Base-by-base conservation (phyloP, 495 filamentous ascomycete genomes). In the Talaromyces ruber region DNA sequence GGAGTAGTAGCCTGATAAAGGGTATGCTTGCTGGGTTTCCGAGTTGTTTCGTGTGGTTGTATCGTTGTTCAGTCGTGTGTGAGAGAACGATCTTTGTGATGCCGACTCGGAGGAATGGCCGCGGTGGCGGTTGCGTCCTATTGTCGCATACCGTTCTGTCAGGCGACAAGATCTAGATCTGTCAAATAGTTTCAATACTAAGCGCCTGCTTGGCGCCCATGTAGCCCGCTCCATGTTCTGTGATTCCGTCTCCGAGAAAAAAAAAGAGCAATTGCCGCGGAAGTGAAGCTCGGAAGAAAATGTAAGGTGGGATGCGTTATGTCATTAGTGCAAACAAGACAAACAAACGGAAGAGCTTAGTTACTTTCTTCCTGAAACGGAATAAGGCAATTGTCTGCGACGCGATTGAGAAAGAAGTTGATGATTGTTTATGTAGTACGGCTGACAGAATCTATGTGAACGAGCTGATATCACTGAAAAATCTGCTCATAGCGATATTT, bases 1-100 rank as follows among this genome's bases (percentile, higher is more conserved):
- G 52, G 68, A 63, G 62, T 77, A 79, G 29, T 77, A 78, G 7
- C 78, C 78, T 1, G 76, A 71, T 12, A 79, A 62, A n/a, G 78
- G 76, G 52, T 76, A 66, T 12, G 72, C 74, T 59, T 80, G 78
- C 18, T 60, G 39, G 8, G 24, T 21, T 11, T 22, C 30, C 9
- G 16, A 5, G 51, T 16, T 29, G 14, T 45, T 62, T 12, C 14
- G n/a, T 53, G 59, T 28, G 6, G 29, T 55, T 22, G 30, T 51
- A n/a, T 56, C 11, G 14, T 47, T 55, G 16, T 39, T 5, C 29
- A 18, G 11, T 14, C 8, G 9, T 3, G 28, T 26, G 29, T 25
- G 25, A 16, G 43, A 30, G 25, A 30, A 30, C 9, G 24, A 28
- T 59, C 26, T 21, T 21, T 6, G 21, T 21, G 43, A 47, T 53